phyloP scores from a whole-genome alignment of 2,329 filamentous ascomycete species.

The Metarhizium guizhouense region DNA sequence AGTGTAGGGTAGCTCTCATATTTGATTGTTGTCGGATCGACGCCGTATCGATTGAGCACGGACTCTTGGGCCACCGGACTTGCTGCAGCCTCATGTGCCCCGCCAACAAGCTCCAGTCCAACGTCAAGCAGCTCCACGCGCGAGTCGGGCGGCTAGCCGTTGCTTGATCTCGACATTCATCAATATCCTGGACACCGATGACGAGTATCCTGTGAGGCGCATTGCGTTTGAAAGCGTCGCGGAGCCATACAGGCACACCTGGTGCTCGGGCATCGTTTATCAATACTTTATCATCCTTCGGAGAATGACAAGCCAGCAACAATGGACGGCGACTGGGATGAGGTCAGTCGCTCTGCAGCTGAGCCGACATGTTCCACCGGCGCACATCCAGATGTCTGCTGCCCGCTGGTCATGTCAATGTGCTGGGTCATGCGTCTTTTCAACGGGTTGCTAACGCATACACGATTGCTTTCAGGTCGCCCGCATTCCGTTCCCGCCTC shows the following conservation, averaged over 20 bases:
- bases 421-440: neutral
- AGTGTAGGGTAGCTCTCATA: neutral
- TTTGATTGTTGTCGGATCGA: no score
- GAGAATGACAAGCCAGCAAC: slow-evolving; percentile 30
- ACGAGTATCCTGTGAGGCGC: neutral
- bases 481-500: slow-evolving; percentile 72
- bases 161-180: slow-evolving; percentile 3
- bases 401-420: neutral
- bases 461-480: slow-evolving; percentile 48
- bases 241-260: slow-evolving; percentile 5
- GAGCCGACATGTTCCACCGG: neutral
- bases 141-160: neutral
- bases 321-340: slow-evolving; percentile 63
- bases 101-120: neutral
- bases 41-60: no score
- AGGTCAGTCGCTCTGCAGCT: slow-evolving; percentile 31
- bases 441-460: slow-evolving; percentile 2
- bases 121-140: neutral
- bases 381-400: neutral
- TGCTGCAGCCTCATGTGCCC: neutral
- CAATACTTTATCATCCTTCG: slow-evolving; percentile 21
- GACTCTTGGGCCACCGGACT: no score
- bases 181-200: neutral
- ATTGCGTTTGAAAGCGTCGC: slow-evolving; percentile 5
- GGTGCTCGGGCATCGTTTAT: slow-evolving; percentile 4